Conservation (phyloP, 495 filamentous ascomycete species). For the Tuber indicum region DNA sequence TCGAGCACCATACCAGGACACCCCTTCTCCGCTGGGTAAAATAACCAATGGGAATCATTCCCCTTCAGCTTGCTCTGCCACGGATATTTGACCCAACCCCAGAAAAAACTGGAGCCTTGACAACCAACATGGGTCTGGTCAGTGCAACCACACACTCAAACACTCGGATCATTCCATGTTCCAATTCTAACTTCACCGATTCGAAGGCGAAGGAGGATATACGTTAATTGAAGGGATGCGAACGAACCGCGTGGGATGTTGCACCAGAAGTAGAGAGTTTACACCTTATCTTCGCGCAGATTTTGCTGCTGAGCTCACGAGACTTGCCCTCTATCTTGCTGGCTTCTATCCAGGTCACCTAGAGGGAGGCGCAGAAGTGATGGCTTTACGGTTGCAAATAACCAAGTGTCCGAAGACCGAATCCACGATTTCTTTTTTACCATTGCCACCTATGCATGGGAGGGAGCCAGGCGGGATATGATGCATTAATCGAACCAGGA, state of each 20-base stretch:
- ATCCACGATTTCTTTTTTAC: not conserved
- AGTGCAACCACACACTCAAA: conserved; percentile 30
- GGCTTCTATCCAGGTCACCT: conserved; percentile 12
- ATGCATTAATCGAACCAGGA: not conserved
- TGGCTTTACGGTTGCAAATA: not conserved
- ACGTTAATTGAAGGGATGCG: conserved; percentile 6
- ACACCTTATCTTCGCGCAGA: conserved; percentile 34
- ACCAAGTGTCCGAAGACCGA: not conserved
- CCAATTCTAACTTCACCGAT: conserved; percentile 27
- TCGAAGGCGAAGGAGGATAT: conserved; percentile 20
- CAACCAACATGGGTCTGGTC: conserved; percentile 29
- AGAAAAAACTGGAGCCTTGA: conserved; percentile 24
- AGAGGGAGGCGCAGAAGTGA: not conserved
- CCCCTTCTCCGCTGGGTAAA: conserved; percentile 19
- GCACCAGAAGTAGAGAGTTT: conserved; percentile 1
- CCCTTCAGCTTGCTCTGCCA: conserved; percentile 28
- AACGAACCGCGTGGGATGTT: conserved; percentile 35
- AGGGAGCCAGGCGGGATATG: not conserved
- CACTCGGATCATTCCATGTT: conserved; percentile 31
- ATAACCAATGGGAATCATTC: conserved; percentile 37
- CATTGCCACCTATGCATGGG: not conserved
- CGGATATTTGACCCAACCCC: conserved; percentile 34
- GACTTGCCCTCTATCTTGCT: conserved; percentile 10
- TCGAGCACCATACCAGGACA: not conserved
- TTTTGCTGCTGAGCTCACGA: conserved; percentile 27